Percentiles rank a stretch among this genome's conserved stretches.
Conservation (phyloP, 2,329 filamentous ascomycete species). For the Eutypella sp. region DNA sequence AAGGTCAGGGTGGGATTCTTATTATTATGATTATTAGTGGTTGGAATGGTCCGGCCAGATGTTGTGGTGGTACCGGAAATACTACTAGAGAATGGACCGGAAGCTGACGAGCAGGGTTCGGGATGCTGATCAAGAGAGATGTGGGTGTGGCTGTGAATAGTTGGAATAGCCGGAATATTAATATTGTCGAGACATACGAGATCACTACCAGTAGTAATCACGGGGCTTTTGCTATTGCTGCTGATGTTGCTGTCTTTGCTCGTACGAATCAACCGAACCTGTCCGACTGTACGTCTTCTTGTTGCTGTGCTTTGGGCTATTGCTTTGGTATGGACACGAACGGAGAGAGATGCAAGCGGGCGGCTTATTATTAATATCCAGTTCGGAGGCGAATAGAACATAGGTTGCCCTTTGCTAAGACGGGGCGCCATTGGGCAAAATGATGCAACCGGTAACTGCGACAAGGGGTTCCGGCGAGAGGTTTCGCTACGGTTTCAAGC, state of each 20-base stretch:
- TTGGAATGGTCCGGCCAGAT: conserved; percentile 2
- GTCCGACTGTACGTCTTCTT: background rate
- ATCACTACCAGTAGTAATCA: background rate
- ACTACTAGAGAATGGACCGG: conserved; percentile 27
- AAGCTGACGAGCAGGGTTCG: conserved; percentile 24
- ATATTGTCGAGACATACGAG: background rate
- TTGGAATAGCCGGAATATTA: background rate
- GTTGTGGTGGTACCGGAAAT: conserved; percentile 20
- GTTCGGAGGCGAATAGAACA: background rate
- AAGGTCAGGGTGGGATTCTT: background rate
- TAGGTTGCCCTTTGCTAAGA: background rate
- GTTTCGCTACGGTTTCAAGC: conserved; percentile 1
- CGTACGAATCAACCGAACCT: background rate
- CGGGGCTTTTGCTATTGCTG: no score
- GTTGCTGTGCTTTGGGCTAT: background rate
- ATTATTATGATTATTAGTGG: background rate
- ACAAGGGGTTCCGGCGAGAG: background rate
- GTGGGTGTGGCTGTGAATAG: conserved; percentile 8
- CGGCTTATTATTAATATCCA: background rate
- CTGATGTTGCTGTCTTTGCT: no score
- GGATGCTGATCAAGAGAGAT: conserved; percentile 15
- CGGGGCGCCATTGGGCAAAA: background rate
- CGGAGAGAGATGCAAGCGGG: background rate
- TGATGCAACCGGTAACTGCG: background rate
- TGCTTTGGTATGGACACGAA: background rate